Evolutionary conservation across 202 grass and related monocot genomes (phyloP).

Genomic region (Brachypodium distachyon): DNA sequence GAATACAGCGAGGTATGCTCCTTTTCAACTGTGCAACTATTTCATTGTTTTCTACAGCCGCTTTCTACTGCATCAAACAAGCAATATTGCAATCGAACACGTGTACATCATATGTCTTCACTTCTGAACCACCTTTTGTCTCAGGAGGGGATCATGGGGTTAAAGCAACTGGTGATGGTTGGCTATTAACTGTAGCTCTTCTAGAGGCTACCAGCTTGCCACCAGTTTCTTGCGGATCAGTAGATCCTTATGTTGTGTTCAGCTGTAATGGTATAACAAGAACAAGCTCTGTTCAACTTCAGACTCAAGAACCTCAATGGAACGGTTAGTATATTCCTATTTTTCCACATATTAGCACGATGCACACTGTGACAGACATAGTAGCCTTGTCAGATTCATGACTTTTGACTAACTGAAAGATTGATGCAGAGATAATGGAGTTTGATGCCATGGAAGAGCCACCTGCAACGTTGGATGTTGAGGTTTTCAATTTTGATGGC

Average conservation of each 20-base stretch:
- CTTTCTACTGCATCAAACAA: not conserved
- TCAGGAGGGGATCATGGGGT: constrained; percentile 64
- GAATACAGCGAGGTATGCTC: constrained; percentile 56
- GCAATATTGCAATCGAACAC: not conserved
- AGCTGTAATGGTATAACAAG: constrained; percentile 70
- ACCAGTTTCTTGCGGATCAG: constrained; percentile 36
- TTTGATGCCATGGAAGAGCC: constrained; percentile 90
- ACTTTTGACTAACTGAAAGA: not conserved
- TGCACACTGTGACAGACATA: not conserved
- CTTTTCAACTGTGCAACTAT: not conserved
- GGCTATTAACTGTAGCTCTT: constrained; percentile 82
- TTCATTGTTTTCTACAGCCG: too few relatives aligned
- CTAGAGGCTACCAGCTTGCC: constrained; percentile 68
- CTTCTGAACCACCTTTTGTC: not conserved
- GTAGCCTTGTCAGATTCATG: not conserved
- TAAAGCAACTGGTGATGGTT: constrained; percentile 66
- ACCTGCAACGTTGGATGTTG: constrained; percentile 63
- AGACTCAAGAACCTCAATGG: constrained; percentile 73
- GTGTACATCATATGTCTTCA: not conserved
- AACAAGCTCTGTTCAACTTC: constrained; percentile 90
- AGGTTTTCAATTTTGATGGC: constrained; percentile 80
- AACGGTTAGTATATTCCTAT: constrained; percentile 53
- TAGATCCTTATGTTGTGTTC: constrained; percentile 80
- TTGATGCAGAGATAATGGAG: constrained; percentile 67
- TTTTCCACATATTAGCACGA: not conserved